Evolutionary conservation across 192 early-diverging fungal genomes (phyloP).

Genomic region (Dissophora globulifera): DNA sequence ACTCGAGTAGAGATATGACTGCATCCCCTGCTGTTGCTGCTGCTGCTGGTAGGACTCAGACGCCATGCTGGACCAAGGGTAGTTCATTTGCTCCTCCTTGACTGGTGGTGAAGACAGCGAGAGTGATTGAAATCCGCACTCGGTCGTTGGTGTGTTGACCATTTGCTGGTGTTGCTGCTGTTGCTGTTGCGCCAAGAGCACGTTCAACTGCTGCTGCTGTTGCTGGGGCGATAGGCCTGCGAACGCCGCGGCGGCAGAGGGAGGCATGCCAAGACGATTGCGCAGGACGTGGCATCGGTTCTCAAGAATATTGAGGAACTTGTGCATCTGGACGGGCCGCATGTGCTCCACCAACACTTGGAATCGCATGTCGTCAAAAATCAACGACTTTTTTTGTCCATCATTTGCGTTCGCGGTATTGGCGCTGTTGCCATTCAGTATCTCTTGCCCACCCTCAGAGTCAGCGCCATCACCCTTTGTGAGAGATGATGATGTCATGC

Average conservation of each 20-base stretch:
- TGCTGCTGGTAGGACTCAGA: background rate
- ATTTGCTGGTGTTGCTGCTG: constrained; percentile 25
- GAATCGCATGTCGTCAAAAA: constrained; percentile 59
- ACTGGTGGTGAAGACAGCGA: constrained; percentile 38
- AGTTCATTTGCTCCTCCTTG: constrained; percentile 29
- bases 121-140: constrained; percentile 46
- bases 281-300: constrained; percentile 63
- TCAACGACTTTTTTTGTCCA: constrained; percentile 24
- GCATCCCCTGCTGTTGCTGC: constrained; percentile 12
- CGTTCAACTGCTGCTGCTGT: constrained; percentile 35
- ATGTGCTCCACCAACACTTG: constrained; percentile 57
- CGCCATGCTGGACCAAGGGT: constrained; percentile 5
- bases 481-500: background rate
- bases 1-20: constrained; percentile 18
- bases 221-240: constrained; percentile 21
- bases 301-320: constrained; percentile 63
- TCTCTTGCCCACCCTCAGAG: constrained; percentile 1
- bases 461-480: too few relatives aligned
- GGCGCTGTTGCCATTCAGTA: background rate
- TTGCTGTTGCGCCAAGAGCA: constrained; percentile 31
- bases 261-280: constrained; percentile 30
- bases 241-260: background rate
- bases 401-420: background rate
- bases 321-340: constrained; percentile 60
- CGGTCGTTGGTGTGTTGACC: constrained; percentile 44